These are phyloP conservation scores for Astraeus odoratus DNA, from an alignment of 768 basidiomycete genomes.

Conservation along the genomic window DNA sequence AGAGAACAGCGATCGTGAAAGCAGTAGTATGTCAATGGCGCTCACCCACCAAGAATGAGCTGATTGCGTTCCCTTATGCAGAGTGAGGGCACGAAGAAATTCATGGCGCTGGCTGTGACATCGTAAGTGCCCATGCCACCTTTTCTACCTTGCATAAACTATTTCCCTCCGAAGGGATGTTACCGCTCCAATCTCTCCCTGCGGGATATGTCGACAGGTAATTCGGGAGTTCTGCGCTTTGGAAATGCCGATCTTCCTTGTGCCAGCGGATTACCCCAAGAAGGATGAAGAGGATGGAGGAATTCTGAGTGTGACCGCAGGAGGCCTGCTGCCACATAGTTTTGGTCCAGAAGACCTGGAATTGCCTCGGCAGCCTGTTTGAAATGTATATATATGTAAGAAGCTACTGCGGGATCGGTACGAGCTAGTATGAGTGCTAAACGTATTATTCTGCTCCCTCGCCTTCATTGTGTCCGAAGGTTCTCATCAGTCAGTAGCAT, in stretches of 20 bases:
- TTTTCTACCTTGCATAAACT: too few relatives aligned
- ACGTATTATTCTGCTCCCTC: too few relatives aligned
- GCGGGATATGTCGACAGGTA: conserved; percentile 91
- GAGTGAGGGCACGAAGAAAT: conserved; percentile 73
- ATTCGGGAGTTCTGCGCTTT: conserved; percentile 79
- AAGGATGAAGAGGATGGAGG: conserved; percentile 39
- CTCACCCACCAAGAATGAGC: background rate
- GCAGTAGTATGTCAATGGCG: conserved; percentile 66
- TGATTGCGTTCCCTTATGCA: conserved; percentile 24
- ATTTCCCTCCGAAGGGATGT: conserved; percentile 54
- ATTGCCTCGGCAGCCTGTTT: conserved; percentile 32
- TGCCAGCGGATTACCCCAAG: conserved; percentile 57
- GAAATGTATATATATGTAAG: too few relatives aligned
- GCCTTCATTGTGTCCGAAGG: too few relatives aligned
- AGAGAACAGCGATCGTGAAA: conserved; percentile 90
- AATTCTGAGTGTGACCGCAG: conserved; percentile 60
- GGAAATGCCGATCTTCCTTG: conserved; percentile 65
- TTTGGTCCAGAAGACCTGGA: conserved; percentile 86
- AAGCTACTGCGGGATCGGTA: too few relatives aligned
- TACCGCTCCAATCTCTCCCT: conserved; percentile 63
- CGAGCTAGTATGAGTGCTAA: too few relatives aligned
- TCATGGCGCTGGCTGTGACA: conserved; percentile 73
- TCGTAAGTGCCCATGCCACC: conserved; percentile 40
- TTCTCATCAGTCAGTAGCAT: too few relatives aligned
- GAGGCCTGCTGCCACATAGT: conserved; percentile 71